phyloP scores from a whole-genome alignment of 345 rosid species.

The Linum lewisii region DNA sequence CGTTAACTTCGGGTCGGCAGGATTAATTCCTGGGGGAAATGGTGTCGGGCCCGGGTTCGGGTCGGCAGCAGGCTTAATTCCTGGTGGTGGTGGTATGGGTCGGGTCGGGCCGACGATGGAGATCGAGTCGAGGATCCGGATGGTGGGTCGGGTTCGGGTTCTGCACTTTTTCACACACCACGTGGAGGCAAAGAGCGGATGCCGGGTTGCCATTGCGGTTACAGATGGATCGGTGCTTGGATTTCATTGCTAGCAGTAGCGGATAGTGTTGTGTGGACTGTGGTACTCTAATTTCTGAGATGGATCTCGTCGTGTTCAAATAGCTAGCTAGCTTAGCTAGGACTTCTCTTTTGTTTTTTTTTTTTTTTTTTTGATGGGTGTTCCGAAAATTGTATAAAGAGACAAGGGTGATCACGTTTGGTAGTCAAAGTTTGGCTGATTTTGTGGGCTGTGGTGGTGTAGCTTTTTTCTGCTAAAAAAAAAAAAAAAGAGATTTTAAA shows the following conservation, averaged over 20 bases:
- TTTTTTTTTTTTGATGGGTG: not conserved
- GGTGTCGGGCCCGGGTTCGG: slow-evolving; percentile 17
- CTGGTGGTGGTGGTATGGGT: slow-evolving; percentile 11
- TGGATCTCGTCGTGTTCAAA: not conserved
- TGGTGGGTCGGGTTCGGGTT: slow-evolving; percentile 83
- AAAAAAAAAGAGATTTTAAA: not conserved
- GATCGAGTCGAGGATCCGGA: slow-evolving; percentile 61
- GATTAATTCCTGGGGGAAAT: not conserved
- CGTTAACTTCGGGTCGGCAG: not conserved
- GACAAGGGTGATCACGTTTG: not conserved
- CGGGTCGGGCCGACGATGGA: slow-evolving; percentile 83
- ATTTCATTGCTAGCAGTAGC: slow-evolving; percentile 49
- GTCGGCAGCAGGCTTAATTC: slow-evolving; percentile 7
- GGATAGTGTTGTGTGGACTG: not conserved
- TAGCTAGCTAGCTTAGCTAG: not conserved
- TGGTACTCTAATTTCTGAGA: not conserved
- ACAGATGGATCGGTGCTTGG: slow-evolving; percentile 86
- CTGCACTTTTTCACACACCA: slow-evolving; percentile 76
- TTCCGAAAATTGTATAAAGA: too few relatives aligned
- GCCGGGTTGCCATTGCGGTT: slow-evolving; percentile 62
- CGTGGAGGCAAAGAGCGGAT: slow-evolving; percentile 50
- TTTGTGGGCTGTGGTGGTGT: too few relatives aligned
- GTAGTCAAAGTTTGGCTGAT: not conserved
- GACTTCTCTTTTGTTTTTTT: not conserved
- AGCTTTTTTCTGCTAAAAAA: not conserved